Evolutionary conservation across 225 moss, liverwort and hornwort genomes (phyloP).

Genomic region (Takakia lepidozioides): DNA sequence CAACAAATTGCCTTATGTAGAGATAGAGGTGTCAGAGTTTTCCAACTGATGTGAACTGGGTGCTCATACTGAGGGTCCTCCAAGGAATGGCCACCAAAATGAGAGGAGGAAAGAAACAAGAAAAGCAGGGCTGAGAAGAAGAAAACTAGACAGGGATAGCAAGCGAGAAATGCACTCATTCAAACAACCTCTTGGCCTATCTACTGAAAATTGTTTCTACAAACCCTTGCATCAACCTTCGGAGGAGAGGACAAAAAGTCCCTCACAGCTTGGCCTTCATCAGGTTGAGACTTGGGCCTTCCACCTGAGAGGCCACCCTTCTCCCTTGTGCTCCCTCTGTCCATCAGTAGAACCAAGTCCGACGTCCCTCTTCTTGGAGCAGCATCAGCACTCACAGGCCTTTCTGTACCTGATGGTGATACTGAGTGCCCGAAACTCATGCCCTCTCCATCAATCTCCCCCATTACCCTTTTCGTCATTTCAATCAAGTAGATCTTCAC

Average conservation of each 20-base stretch:
- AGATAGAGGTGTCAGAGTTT: too few relatives aligned
- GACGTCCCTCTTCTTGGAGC: conserved; percentile 11
- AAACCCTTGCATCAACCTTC: conserved; percentile 39
- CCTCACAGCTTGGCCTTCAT: conserved; percentile 30
- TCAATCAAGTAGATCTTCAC: conserved; percentile 50
- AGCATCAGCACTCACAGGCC: conserved; percentile 21
- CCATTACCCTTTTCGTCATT: conserved; percentile 52
- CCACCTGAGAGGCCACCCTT: conserved; percentile 2
- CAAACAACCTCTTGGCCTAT: too few relatives aligned
- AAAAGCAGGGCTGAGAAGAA: too few relatives aligned
- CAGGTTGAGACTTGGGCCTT: conserved; percentile 30
- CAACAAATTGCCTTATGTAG: too few relatives aligned
- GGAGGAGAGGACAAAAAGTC: conserved; percentile 18
- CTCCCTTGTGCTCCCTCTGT: conserved; percentile 22
- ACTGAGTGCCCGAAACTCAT: conserved; percentile 22
- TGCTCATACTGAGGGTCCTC: too few relatives aligned
- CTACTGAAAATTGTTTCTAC: conserved; percentile 2
- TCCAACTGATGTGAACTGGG: too few relatives aligned
- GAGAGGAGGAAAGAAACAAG: too few relatives aligned
- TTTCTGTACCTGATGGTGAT: conserved; percentile 39
- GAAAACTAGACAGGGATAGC: too few relatives aligned
- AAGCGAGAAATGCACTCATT: too few relatives aligned
- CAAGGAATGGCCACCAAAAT: too few relatives aligned
- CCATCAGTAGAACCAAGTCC: conserved; percentile 18
- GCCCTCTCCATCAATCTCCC: conserved; percentile 34